A percentile compares a stretch with the other conserved stretches of the same genome.
These are phyloP conservation scores for Micromonas pusilla DNA, from an alignment of 139 green algal genomes.

Conservation along the genomic window DNA sequence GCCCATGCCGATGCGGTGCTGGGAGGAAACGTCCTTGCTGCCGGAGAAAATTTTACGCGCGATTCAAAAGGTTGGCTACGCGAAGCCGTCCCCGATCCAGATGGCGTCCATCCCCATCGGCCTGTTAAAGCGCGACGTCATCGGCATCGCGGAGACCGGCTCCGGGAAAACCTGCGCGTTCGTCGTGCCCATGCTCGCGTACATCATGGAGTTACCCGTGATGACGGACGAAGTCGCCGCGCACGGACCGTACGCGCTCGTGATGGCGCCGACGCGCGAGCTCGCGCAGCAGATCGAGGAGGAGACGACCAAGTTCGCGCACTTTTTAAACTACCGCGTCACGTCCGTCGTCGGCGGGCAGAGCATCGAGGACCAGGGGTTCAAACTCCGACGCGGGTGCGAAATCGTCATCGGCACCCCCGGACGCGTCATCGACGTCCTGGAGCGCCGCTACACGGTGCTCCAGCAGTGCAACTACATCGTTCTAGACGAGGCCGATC, in stretches of 20 bases:
- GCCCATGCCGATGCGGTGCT: slow-evolving; percentile 44
- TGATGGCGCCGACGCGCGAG: slow-evolving; percentile 89
- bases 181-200: slow-evolving; percentile 90
- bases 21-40: slow-evolving; percentile 40
- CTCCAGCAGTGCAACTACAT: slow-evolving; percentile 99
- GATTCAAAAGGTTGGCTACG: slow-evolving; percentile 66
- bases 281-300: slow-evolving; percentile 72
- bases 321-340: slow-evolving; percentile 62
- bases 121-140: slow-evolving; percentile 84
- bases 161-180: slow-evolving; percentile 96
- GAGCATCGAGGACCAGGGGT: slow-evolving; percentile 93
- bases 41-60: slow-evolving; percentile 28
- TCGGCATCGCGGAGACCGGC: slow-evolving; percentile 87
- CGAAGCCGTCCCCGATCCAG: slow-evolving; percentile 94
- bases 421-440: slow-evolving; percentile 88
- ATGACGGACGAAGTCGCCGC: slow-evolving; percentile 82
- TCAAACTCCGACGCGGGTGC: slow-evolving; percentile 65
- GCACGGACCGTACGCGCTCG: slow-evolving; percentile 68
- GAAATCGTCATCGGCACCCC: slow-evolving; percentile 98
- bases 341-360: slow-evolving; percentile 87
- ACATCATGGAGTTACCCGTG: slow-evolving; percentile 81
- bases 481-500: slow-evolving; percentile 96
- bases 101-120: slow-evolving; percentile 93
- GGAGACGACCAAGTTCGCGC: slow-evolving; percentile 71
- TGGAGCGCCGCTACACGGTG: slow-evolving; percentile 89